phyloP scores from a whole-genome alignment of 192 early-diverging fungal species.

The Coemansia sp. region DNA sequence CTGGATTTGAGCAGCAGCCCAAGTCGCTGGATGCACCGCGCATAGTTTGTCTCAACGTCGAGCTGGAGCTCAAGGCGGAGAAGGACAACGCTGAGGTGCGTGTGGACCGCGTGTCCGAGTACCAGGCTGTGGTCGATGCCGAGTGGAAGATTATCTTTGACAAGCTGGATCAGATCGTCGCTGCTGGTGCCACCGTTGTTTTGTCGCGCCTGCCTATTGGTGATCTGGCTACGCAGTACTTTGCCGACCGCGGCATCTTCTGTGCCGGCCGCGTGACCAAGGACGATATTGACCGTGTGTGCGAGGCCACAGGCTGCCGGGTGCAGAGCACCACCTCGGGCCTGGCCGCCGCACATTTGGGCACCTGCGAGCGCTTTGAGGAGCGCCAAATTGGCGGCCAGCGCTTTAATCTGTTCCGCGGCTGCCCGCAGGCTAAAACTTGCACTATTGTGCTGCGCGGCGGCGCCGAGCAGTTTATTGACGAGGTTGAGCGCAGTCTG shows the following conservation, averaged over 20 bases:
- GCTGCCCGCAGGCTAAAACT: conserved; percentile 90
- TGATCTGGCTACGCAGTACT: conserved; percentile 99
- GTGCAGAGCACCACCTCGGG: conserved; percentile 92
- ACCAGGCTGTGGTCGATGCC: conserved; percentile 98
- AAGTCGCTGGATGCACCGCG: conserved; percentile 89
- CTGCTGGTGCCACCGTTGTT: conserved; percentile 95
- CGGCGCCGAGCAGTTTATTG: conserved; percentile 99
- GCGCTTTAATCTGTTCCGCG: conserved; percentile 94
- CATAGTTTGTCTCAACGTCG: conserved; percentile 92
- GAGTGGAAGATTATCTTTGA: conserved; percentile 99
- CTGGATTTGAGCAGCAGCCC: conserved; percentile 99
- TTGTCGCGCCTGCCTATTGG: conserved; percentile 97
- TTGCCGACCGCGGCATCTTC: conserved; percentile 99
- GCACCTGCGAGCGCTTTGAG: conserved; percentile 88
- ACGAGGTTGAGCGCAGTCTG: conserved; percentile 94
- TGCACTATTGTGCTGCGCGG: conserved; percentile 96
- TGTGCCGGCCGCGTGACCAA: conserved; percentile 95
- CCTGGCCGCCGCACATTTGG: conserved; percentile 77
- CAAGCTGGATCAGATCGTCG: conserved; percentile 93
- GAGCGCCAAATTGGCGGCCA: conserved; percentile 96
- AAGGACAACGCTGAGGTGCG: conserved; percentile 99
- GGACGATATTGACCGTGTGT: conserved; percentile 90
- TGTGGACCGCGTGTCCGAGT: conserved; percentile 93
- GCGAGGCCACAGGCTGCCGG: conserved; percentile 91
- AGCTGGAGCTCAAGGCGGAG: conserved; percentile 98